Conservation (phyloP, 83 land plant genomes). For the Thuja plicata region DNA sequence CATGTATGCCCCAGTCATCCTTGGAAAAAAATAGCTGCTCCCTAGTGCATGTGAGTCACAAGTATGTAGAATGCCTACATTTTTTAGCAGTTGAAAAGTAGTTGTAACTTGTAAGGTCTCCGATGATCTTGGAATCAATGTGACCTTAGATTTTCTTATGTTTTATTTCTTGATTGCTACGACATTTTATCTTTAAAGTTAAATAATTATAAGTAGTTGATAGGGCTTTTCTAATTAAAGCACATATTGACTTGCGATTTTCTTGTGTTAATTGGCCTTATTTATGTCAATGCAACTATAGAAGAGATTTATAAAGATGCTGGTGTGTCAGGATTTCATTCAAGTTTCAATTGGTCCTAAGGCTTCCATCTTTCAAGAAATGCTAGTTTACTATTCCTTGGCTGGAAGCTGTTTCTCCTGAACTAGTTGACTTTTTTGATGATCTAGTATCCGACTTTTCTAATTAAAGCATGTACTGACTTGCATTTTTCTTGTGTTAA, state of each 20-base stretch:
- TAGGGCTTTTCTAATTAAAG: not conserved
- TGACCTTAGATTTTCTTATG: conserved; percentile 11
- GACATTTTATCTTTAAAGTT: not conserved
- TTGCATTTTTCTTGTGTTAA: not conserved
- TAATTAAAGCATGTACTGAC: no score
- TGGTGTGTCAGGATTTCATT: conserved; percentile 49
- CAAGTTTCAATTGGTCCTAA: conserved; percentile 41
- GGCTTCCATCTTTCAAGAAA: conserved; percentile 56
- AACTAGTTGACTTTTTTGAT: conserved; percentile 22
- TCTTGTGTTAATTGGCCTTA: conserved; percentile 29
- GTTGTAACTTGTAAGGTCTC: not conserved
- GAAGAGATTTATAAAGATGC: conserved; percentile 79
- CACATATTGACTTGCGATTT: not conserved
- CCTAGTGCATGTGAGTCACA: not conserved
- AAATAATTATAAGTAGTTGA: not conserved
- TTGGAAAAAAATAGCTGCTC: not conserved
- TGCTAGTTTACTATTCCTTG: conserved; percentile 79
- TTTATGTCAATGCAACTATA: conserved; percentile 48
- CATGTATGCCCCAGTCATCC: not conserved
- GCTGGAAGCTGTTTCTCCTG: conserved; percentile 90
- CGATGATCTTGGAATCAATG: not conserved
- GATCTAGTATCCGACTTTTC: conserved; percentile 25
- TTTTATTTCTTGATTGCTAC: not conserved
- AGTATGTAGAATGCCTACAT: not conserved
- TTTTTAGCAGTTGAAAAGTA: not conserved